Evolutionary conservation across 2,329 filamentous ascomycete species (phyloP), one percentile per base, ranked within the genome.

Genomic region (Microcyclosporella mali): DNA sequence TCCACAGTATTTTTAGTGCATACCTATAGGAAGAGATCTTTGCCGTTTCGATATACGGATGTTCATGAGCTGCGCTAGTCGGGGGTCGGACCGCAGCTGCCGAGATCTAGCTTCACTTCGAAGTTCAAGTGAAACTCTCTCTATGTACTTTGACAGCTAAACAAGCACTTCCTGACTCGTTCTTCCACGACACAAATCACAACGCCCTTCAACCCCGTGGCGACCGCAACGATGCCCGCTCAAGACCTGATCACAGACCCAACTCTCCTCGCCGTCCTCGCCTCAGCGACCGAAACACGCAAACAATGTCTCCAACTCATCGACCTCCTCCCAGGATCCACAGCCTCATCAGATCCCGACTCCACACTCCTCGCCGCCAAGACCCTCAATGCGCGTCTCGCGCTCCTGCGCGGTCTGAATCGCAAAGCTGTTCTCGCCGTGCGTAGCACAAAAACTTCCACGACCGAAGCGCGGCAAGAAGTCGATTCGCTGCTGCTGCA

Each of bases 401-500:
- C 86, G 1, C 83, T 86, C 52, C 74, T 95, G 14, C 85, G 90
- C 42, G 85, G 85, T 10, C 73, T 92, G 19, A 90, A 95, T 63
- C 82, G 92, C 19, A 77, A 84, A 51, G 88, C 88, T 8, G 81
- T 89, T 52, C 77, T 95, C 56, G 76, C 80, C 21, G 86, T 88
- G 21, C 81, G 92, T 52, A 81, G 88, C 55, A 95, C 89, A 11
- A 97, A 97, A 65, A 74, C 84, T 40, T 73, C 80, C 55, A 97
- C 92, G 1, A 84, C 87, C 21, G 88, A 95, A 64, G 85, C 85
- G 37, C 81, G 89, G 37, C 85, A 90, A 57, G 88, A 95, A 66
- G 88, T 97, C 51, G 92, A 98, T 63, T 80, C 83, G 37, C 73
- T 98, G 48, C 89, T 97, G 62, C 74, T 98, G 29, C 86, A 94